Base-by-base conservation (phyloP, 78 protist genomes). In the Dictyostelium capitatum region DNA sequence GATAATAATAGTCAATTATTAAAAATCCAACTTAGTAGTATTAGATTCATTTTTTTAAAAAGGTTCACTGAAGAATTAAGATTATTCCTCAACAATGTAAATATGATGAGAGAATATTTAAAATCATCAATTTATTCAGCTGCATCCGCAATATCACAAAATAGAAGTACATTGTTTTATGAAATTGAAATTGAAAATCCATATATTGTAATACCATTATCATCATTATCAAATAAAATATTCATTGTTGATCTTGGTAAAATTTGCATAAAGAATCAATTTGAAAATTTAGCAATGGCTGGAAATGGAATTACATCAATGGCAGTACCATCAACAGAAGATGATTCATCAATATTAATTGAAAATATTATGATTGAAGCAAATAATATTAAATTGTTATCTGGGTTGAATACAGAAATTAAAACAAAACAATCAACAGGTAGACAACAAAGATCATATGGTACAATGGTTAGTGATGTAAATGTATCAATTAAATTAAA, bases 141-240 rank as follows among this genome's bases (percentile, higher is more conserved):
- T 4, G 93, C 93, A 3, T 50, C 80, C 50, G 93, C 51, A 1
- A 77, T 87, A 12, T 77, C 78, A 10, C 75, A 87, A 23, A 78
- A 77, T 53, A 41, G 93, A 37, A 15, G 84, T 3, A 87, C 79
- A 7, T 64, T 87, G 14, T 78, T 50, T 25, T 87, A 70, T 25
- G 93, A 87, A 37, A 77, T 87, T 30, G 85, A 87, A 50, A 65
- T 87, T 59, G 67, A 87, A 14, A 87, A 87, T 51, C 93, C 93
- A 20, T 87, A 87, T 50, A 78, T 87, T 0, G 50, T 87, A 46
- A 37, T 77, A 5, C 93, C 93, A 30, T 20, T 87, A 10, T 87
- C 93, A 37, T 77, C 85, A 15, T 82, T 87, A 23, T 87, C 93
- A 9, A 67, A 87, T 64, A 64, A 87, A 51, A 80, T 87, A 4